Evolutionary conservation across 2,329 filamentous ascomycete species (phyloP), one percentile per base, ranked within the genome.

Genomic region (Aspergillus tubingensis): DNA sequence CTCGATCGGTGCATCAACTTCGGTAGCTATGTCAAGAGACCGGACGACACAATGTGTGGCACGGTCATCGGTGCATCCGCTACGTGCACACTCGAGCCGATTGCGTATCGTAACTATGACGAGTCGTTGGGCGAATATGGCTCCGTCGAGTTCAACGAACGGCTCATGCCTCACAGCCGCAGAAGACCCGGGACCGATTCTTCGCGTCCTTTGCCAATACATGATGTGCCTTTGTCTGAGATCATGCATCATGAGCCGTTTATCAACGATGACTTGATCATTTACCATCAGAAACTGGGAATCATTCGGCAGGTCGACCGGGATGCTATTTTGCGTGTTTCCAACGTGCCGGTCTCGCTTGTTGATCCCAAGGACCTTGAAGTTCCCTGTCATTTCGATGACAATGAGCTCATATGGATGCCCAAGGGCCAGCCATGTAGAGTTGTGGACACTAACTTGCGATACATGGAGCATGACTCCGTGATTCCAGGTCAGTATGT

Each of bases 211-310:
- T 38, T 36, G 7, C 70, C 77, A 3, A 69, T 82, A 48, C 71
- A 73, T 7, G 67, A 76, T 54, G 72, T 84, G 2, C 76, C 80
- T 3, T 72, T 78, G 3, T 72, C 76, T 54, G 82, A 85, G 60
- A 70, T 85, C 6, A 70, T 73, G 58, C 75, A 76, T 57, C 76
- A 79, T 11, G 76, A 81, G 61, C 73, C 82, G 51, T 81, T 80
- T 62, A 68, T 75, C 5, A 80, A 82, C 61, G 83, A 82, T 4
- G 82, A 84, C 55, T 75, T 83, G 32, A 76, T 87, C 21, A 75
- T 86, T 11, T 84, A 82, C 68, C 75, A 80, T 17, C 79, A 83
- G 64, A 87, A 85, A 82, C 69, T 87, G 3, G 86, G 86, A 1
- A 72, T 80, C 10, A 79, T 88, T 4, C 77, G 81, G 54, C 76